Percentiles rank a stretch among this genome's conserved stretches.
Conservation (phyloP, 805 yeast genomes). For the Zygosaccharomyces kombuchaensis region DNA sequence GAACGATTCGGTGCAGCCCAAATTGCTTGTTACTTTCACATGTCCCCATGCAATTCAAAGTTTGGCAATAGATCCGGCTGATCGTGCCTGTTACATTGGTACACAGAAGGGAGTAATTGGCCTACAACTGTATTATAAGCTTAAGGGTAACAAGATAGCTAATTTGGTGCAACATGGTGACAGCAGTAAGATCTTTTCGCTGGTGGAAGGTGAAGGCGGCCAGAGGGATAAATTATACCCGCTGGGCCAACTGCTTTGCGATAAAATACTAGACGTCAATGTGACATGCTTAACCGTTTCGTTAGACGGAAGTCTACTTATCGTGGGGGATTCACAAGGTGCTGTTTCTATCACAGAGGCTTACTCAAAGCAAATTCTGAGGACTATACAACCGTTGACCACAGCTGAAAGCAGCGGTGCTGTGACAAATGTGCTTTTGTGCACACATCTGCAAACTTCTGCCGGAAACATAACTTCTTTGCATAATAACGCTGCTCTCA, state of each 20-base stretch:
- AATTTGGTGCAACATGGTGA: conserved; percentile 47
- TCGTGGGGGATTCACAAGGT: conserved; percentile 75
- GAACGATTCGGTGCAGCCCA: conserved; percentile 14
- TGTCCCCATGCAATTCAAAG: conserved; percentile 53
- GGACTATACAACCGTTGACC: conserved; percentile 41
- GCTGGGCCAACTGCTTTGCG: conserved; percentile 28
- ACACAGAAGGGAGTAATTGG: conserved; percentile 48
- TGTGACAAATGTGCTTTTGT: conserved; percentile 26
- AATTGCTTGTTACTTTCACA: conserved; percentile 67
- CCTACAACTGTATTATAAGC: conserved; percentile 30
- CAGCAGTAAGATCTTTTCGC: conserved; percentile 38
- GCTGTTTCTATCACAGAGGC: conserved; percentile 64
- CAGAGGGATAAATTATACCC: conserved; percentile 18
- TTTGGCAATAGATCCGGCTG: conserved; percentile 71
- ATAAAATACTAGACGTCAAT: conserved; percentile 23
- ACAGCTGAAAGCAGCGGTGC: conserved; percentile 26
- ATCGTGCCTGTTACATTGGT: conserved; percentile 70
- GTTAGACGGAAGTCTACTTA: conserved; percentile 67
- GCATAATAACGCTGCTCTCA: conserved; percentile 15
- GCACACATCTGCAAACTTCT: conserved; percentile 8
- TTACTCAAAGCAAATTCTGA: conserved; percentile 61
- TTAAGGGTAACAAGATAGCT: conserved; percentile 39
- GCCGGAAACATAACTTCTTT: not conserved
- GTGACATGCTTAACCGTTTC: conserved; percentile 57
- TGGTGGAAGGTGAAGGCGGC: conserved; percentile 32